Evolutionary conservation across 164 flowering plant genomes (phyloP).

Genomic region (Chimonanthus salicifolius): DNA sequence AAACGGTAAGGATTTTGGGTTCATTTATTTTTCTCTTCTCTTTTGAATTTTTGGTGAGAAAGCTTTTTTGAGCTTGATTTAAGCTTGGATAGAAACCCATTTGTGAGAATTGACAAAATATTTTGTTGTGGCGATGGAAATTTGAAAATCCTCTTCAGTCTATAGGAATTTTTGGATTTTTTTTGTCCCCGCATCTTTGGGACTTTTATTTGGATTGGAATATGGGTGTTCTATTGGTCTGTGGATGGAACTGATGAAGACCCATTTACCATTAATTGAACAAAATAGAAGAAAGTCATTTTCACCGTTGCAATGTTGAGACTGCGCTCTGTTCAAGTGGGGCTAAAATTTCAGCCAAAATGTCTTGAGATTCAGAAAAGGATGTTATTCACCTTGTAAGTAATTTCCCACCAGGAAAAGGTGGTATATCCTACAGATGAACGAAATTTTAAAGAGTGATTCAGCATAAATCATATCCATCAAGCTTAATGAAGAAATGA

Average conservation of each 20-base stretch:
- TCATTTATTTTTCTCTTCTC: not conserved
- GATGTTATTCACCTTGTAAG: too few species aligned
- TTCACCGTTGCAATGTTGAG: not conserved
- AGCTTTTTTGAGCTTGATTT: not conserved
- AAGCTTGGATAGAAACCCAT: not conserved
- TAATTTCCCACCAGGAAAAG: too few species aligned
- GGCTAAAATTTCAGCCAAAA: too few species aligned
- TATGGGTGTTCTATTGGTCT: not conserved
- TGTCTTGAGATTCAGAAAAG: too few species aligned
- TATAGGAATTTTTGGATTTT: not conserved
- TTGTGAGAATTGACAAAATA: not conserved
- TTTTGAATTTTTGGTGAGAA: not conserved
- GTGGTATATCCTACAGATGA: too few species aligned
- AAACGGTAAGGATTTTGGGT: constrained; percentile 47
- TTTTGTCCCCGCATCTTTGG: not conserved
- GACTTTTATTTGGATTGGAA: not conserved
- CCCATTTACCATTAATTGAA: not conserved
- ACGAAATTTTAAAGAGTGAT: too few species aligned
- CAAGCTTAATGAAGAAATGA: too few species aligned
- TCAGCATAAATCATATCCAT: too few species aligned
- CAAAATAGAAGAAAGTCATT: not conserved
- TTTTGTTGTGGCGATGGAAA: not conserved
- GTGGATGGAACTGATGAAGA: not conserved
- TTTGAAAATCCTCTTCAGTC: not conserved
- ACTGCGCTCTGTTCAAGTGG: not conserved